A percentile compares a stretch with the other conserved stretches of the same genome.
phyloP scores from a whole-genome alignment of 202 grass and related monocot genomes.

The Elaeis oleifera region DNA sequence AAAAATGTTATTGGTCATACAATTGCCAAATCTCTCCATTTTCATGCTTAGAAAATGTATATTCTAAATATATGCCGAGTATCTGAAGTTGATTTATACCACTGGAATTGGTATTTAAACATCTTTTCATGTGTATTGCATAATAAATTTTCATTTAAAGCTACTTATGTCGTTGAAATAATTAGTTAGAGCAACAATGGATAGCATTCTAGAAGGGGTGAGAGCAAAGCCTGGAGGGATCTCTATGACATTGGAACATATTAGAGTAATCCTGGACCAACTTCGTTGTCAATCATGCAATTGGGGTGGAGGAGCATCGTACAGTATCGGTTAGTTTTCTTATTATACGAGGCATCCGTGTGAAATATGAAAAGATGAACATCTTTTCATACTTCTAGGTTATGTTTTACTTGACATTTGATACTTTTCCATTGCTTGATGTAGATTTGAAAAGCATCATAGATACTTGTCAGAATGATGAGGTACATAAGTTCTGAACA shows the following conservation, averaged over 20 bases:
- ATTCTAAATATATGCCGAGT: no score
- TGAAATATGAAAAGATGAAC: no score
- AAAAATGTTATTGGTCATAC: no score
- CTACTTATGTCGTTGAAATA: slow-evolving; percentile 23
- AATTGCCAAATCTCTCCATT: no score
- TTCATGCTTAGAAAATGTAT: no score
- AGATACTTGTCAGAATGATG: slow-evolving; percentile 64
- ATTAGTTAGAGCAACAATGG: slow-evolving; percentile 59
- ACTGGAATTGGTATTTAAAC: no score
- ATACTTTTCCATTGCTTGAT: slow-evolving; percentile 23
- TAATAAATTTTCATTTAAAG: neutral
- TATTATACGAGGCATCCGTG: neutral
- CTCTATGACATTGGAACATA: slow-evolving; percentile 69
- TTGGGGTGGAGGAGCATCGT: slow-evolving; percentile 37
- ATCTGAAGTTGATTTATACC: no score
- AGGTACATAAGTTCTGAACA: slow-evolving; percentile 30
- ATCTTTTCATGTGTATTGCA: no score
- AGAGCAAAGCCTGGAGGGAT: slow-evolving; percentile 61
- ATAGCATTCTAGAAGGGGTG: slow-evolving; percentile 61
- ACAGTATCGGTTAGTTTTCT: slow-evolving; percentile 46
- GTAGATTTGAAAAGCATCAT: slow-evolving; percentile 60
- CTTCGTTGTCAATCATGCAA: slow-evolving; percentile 39
- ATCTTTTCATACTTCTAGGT: no score
- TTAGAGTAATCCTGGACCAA: slow-evolving; percentile 51
- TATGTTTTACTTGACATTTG: neutral